Conservation (phyloP, 164 flowering plant genomes). For the Brasenia schreberi region DNA sequence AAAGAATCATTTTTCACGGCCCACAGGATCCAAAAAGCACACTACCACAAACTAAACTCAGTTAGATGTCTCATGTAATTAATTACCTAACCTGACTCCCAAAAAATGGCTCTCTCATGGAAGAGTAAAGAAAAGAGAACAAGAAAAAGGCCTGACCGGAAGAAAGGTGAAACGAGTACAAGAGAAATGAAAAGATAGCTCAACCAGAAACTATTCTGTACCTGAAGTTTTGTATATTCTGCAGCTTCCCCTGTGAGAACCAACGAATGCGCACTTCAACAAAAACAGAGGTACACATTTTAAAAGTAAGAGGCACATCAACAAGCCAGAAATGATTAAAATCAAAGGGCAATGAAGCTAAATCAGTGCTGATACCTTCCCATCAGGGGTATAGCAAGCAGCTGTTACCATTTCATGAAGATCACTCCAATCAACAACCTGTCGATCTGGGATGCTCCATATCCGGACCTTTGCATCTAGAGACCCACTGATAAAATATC, state of each 20-base stretch:
- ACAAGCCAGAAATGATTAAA: not conserved
- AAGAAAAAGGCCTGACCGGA: not conserved
- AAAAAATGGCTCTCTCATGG: not conserved
- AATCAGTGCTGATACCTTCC: slow-evolving; percentile 32
- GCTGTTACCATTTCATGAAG: slow-evolving; percentile 99
- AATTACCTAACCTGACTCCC: not conserved
- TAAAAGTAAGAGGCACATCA: not conserved
- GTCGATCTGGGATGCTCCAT: slow-evolving; percentile 95
- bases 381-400: slow-evolving; percentile 97
- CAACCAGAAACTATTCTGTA: slow-evolving; percentile 8
- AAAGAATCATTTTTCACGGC: not conserved
- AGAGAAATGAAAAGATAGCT: too few relatives aligned
- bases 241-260: slow-evolving; percentile 93
- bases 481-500: slow-evolving; percentile 97
- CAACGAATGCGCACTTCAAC: slow-evolving; percentile 89
- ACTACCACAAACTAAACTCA: not conserved
- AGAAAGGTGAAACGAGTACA: not conserved
- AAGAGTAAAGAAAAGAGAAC: not conserved
- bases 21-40: not conserved
- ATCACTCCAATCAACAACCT: slow-evolving; percentile 97
- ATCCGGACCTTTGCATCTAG: slow-evolving; percentile 96
- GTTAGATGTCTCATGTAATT: not conserved
- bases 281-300: not conserved
- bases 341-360: not conserved
- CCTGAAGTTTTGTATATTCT: slow-evolving; percentile 71